Evolutionary conservation across 2,329 filamentous ascomycete species (phyloP).

Genomic region (Zymoseptoria pseudotritici): DNA sequence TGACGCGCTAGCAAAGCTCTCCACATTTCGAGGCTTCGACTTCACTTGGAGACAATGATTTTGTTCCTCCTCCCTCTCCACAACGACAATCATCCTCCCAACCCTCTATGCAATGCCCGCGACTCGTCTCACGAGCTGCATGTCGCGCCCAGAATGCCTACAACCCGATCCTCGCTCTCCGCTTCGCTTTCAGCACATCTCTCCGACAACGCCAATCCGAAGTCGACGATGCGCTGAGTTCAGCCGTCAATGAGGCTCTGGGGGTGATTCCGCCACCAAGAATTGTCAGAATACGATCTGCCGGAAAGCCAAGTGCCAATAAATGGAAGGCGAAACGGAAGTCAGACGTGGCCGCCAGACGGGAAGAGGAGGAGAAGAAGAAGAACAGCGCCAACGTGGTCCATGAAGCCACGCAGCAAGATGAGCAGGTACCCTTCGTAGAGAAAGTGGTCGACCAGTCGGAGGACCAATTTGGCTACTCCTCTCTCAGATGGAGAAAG

Average conservation of each 20-base stretch:
- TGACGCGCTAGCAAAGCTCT: too few relatives aligned
- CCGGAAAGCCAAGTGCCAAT: background rate
- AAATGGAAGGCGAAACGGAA: background rate
- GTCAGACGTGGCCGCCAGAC: background rate
- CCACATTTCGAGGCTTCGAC: too few relatives aligned
- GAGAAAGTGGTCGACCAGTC: background rate
- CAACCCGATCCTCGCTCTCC: slow-evolving; percentile 15
- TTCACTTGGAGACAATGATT: too few relatives aligned
- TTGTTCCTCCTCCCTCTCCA: background rate
- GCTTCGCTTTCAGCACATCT: slow-evolving; percentile 13
- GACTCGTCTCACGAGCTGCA: slow-evolving; percentile 7
- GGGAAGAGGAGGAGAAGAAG: background rate
- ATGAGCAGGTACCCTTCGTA: too few relatives aligned
- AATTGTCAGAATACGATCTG: background rate
- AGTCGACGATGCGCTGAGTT: background rate
- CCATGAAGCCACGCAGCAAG: too few relatives aligned
- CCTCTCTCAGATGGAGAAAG: background rate
- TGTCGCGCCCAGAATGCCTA: slow-evolving; percentile 21
- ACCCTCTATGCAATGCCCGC: slow-evolving; percentile 14
- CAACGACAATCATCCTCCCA: background rate
- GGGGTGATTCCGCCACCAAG: background rate
- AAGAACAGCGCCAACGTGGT: background rate
- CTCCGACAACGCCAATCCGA: background rate
- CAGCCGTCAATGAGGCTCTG: background rate
- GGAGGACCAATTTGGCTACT: background rate